Percentiles rank a stretch among this genome's conserved stretches.
These are phyloP conservation scores for Xylariaceae sp. DNA, from an alignment of 2,329 filamentous ascomycete genomes.

Conservation along the genomic window DNA sequence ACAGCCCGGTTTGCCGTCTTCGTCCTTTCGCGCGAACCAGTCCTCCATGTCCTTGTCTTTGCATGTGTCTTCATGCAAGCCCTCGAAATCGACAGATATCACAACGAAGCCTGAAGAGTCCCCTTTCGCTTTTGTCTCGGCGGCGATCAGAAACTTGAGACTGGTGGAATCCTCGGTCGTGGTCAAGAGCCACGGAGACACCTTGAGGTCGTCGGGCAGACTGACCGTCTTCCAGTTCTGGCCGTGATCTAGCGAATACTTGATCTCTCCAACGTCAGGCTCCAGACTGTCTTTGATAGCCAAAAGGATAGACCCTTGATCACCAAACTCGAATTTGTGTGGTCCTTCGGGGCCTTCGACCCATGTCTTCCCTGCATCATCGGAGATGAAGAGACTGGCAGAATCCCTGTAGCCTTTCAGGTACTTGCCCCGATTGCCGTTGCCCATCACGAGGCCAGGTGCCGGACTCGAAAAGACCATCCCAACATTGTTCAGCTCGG, in stretches of 20 bases:
- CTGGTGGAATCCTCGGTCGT: conserved; percentile 91
- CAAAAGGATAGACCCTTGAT: conserved; percentile 82
- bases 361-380: conserved; percentile 88
- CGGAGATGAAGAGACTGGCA: conserved; percentile 76
- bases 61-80: conserved; percentile 75
- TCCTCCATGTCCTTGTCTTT: conserved; percentile 72
- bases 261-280: conserved; percentile 51
- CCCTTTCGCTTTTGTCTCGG: conserved; percentile 47
- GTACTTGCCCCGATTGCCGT: conserved; percentile 79
- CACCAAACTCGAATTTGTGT: conserved; percentile 94
- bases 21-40: conserved; percentile 80
- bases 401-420: conserved; percentile 65
- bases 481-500: conserved; percentile 73
- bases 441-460: conserved; percentile 87
- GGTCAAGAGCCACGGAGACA: conserved; percentile 69
- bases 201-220: conserved; percentile 59
- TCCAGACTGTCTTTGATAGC: conserved; percentile 71
- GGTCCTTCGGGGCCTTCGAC: conserved; percentile 66
- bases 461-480: conserved; percentile 90
- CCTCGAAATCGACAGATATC: conserved; percentile 77
- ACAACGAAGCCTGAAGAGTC: conserved; percentile 54
- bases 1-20: conserved; percentile 75
- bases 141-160: conserved; percentile 80
- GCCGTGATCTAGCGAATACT: conserved; percentile 86
- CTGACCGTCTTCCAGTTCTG: conserved; percentile 71